Evolutionary conservation across 352 stramenopile genomes (phyloP).

Genomic region (Phytophthora quininea): DNA sequence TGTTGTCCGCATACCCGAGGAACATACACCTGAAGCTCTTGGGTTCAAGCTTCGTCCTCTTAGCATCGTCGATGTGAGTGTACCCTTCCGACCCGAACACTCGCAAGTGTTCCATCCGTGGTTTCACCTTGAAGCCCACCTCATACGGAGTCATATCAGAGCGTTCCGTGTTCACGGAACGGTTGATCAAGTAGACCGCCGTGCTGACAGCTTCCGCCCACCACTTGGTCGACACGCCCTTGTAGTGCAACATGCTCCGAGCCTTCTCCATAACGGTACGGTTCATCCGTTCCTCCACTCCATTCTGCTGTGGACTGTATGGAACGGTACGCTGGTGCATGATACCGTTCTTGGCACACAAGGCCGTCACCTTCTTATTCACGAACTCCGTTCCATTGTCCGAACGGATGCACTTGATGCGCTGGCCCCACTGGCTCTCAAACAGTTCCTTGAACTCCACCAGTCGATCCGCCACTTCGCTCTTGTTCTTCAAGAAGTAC

Average conservation of each 20-base stretch:
- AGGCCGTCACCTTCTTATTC: too few species aligned
- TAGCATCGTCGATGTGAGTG: constrained; percentile 18
- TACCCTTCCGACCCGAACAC: constrained; percentile 32
- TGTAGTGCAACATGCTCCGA: constrained; percentile 27
- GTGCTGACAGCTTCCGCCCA: constrained; percentile 36
- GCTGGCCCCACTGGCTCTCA: too few species aligned
- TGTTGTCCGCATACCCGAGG: constrained; percentile 12
- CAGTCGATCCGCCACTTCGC: too few species aligned
- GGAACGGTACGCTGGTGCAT: constrained; percentile 8
- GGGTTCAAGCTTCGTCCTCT: constrained; percentile 22
- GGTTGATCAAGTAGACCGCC: constrained; percentile 30
- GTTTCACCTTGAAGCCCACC: constrained; percentile 5
- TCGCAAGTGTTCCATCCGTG: constrained; percentile 11
- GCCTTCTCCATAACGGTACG: constrained; percentile 29
- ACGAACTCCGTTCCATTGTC: too few species aligned
- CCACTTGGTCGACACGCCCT: constrained; percentile 17
- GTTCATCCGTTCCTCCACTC: constrained; percentile 17
- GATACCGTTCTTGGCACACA: neutral
- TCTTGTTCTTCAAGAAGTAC: too few species aligned
- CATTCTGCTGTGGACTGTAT: constrained; percentile 20
- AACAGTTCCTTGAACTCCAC: too few species aligned
- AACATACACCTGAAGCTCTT: constrained; percentile 30
- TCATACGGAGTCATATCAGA: constrained; percentile 19
- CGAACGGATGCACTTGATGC: too few species aligned
- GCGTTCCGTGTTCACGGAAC: neutral